A percentile compares a stretch with the other conserved stretches of the same genome.
phyloP scores from a whole-genome alignment of 2,329 filamentous ascomycete genomes.

The Alternaria incomplexa region DNA sequence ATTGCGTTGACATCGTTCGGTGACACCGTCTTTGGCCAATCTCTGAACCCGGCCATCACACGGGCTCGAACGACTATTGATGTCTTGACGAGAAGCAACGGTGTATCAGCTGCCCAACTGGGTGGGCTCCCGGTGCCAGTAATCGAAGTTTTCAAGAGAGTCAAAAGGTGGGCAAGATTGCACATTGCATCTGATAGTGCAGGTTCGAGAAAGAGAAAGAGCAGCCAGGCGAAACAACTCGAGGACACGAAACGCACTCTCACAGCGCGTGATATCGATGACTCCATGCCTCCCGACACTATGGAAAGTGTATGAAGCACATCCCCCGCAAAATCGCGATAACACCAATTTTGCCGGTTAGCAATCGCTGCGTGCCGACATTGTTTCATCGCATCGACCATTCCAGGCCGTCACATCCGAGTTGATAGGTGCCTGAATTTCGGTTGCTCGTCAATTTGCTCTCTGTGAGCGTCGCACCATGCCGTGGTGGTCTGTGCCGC shows the following conservation, averaged over 20 bases:
- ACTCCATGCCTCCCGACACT: conserved; percentile 41
- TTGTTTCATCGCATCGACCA: not conserved
- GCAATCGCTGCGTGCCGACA: not conserved
- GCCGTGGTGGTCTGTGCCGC: conserved; percentile 29
- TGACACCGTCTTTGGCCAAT: conserved; percentile 83
- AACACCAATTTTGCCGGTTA: not conserved
- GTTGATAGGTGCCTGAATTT: conserved; percentile 25
- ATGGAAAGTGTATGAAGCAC: conserved; percentile 30
- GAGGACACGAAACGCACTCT: conserved; percentile 18
- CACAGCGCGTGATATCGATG: conserved; percentile 14
- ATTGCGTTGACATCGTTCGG: conserved; percentile 79
- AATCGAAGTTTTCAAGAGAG: conserved; percentile 67
- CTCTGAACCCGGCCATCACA: conserved; percentile 73
- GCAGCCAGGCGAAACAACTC: conserved; percentile 3
- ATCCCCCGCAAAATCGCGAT: not conserved
- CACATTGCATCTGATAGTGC: conserved; percentile 63
- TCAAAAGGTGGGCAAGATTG: conserved; percentile 75
- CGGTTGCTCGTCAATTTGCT: conserved; percentile 23
- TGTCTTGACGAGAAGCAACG: conserved; percentile 66
- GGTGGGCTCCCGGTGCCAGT: conserved; percentile 56
- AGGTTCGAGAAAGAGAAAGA: conserved; percentile 28
- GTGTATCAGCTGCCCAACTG: conserved; percentile 55
- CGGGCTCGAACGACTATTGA: conserved; percentile 69
- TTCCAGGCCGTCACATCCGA: not conserved
- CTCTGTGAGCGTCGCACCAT: conserved; percentile 24